phyloP scores from a whole-genome alignment of 2,329 filamentous ascomycete species.

The Peltaster fructicola region DNA sequence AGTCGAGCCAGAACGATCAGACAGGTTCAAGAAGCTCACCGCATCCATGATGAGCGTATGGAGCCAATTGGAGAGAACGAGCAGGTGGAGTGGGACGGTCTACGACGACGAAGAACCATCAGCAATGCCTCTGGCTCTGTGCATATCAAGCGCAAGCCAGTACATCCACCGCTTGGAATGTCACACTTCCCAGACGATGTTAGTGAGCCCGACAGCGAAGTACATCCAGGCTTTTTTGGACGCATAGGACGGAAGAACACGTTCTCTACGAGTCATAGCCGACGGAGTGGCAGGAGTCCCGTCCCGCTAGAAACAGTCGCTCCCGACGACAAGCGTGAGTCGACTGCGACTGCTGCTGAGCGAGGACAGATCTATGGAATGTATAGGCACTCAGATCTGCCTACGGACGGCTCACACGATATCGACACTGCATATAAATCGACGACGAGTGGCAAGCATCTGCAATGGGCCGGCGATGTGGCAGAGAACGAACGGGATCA shows the following conservation, averaged over 20 bases:
- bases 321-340: constrained; percentile 10
- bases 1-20: constrained; percentile 58
- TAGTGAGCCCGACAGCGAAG: constrained; percentile 20
- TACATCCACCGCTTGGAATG: constrained; percentile 74
- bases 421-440: constrained; percentile 31
- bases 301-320: constrained; percentile 21
- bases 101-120: constrained; percentile 54
- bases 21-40: constrained; percentile 62
- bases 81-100: constrained; percentile 76
- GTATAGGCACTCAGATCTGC: constrained; percentile 24
- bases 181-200: constrained; percentile 55
- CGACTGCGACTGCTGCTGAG: constrained; percentile 8
- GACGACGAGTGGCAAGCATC: constrained; percentile 21
- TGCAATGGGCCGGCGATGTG: constrained; percentile 30
- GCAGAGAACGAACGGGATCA: constrained; percentile 21
- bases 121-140: constrained; percentile 24
- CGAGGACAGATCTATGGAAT: constrained; percentile 34
- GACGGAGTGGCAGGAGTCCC: constrained; percentile 13
- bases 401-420: constrained; percentile 31
- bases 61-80: constrained; percentile 64
- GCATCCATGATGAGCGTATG: constrained; percentile 67
- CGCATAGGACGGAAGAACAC: constrained; percentile 13
- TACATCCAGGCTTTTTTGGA: constrained; percentile 32
- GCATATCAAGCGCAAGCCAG: constrained; percentile 31
- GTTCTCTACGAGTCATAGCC: constrained; percentile 3